A percentile compares a stretch with the other conserved stretches of the same genome.
Conservation (phyloP, 148 eudicot species). For the Rhododendron ferrugineum region DNA sequence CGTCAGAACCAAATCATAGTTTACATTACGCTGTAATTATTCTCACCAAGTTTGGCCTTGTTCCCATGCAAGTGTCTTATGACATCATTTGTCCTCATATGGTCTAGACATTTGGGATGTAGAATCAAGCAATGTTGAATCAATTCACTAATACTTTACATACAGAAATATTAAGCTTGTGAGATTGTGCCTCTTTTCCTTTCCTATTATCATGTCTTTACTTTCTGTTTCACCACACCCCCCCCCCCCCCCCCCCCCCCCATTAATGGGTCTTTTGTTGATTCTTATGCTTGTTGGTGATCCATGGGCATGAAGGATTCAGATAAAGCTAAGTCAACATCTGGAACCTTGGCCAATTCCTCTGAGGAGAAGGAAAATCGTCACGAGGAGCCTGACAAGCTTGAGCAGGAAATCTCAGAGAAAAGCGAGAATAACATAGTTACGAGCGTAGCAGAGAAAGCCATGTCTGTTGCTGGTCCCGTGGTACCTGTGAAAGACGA, state of each 20-base stretch:
- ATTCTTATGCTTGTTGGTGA: constrained; percentile 11
- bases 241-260: too few species aligned
- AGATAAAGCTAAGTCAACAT: constrained; percentile 18
- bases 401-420: constrained; percentile 32
- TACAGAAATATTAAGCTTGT: neutral
- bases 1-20: neutral
- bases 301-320: constrained; percentile 36
- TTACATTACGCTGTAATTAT: neutral
- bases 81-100: neutral
- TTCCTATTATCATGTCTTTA: neutral
- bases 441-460: constrained; percentile 88
- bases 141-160: neutral
- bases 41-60: neutral
- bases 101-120: neutral
- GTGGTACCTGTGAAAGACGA: constrained; percentile 82
- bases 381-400: constrained; percentile 28
- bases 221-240: neutral
- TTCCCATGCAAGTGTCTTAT: neutral
- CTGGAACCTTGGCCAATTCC: constrained; percentile 27
- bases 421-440: constrained; percentile 46
- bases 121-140: neutral
- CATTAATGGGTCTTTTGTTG: neutral
- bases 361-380: constrained; percentile 18
- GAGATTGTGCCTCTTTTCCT: too few species aligned
- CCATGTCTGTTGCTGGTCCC: constrained; percentile 95